phyloP scores from a whole-genome alignment of 345 rosid species.

The Boechera stricta region DNA sequence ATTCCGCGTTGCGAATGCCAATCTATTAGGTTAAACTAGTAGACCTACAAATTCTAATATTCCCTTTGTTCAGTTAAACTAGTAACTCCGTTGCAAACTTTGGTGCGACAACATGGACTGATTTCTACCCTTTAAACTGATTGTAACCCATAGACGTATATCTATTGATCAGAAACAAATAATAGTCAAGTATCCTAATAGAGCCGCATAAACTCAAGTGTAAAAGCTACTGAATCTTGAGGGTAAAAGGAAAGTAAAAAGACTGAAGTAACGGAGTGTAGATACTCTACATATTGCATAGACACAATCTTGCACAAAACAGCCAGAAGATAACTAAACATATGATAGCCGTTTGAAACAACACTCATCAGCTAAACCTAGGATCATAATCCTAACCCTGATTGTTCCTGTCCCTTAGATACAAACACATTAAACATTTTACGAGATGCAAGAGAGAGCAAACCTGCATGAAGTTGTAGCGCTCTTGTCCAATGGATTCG shows the following conservation, averaged over 20 bases:
- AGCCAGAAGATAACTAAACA: conserved; percentile 18
- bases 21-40: background rate
- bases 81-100: background rate
- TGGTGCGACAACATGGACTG: background rate
- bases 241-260: background rate
- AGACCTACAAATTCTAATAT: background rate
- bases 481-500: conserved; percentile 89
- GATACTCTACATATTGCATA: background rate
- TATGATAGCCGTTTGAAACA: background rate
- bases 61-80: background rate
- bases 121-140: background rate
- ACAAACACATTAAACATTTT: background rate
- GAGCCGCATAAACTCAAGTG: background rate
- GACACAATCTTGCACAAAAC: background rate
- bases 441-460: background rate
- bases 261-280: background rate
- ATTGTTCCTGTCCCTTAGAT: background rate
- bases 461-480: conserved; percentile 96
- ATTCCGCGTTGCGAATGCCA: background rate
- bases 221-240: background rate
- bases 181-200: background rate
- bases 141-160: background rate
- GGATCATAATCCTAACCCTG: background rate
- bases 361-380: conserved; percentile 1
- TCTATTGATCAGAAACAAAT: background rate